Conservation (phyloP, 495 filamentous ascomycete genomes). For the Cladorrhinum samala region DNA sequence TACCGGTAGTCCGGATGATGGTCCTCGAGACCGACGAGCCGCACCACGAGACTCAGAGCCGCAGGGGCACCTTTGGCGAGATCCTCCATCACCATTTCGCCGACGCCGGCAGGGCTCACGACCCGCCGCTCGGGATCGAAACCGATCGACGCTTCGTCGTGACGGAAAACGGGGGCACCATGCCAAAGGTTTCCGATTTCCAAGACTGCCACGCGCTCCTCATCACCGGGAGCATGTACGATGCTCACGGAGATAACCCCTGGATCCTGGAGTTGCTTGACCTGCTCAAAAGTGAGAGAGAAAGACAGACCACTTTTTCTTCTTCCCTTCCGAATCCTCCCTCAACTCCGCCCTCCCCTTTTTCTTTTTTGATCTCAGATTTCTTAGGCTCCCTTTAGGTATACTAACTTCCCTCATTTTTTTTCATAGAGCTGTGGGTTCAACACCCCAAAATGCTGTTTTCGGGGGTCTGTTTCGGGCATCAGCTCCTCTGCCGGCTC, state of each 20-base stretch:
- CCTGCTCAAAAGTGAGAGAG: conserved; percentile 22
- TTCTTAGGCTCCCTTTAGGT: no score
- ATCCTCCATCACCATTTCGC: conserved; percentile 26
- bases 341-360: no score
- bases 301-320: no score
- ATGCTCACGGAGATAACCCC: conserved; percentile 50
- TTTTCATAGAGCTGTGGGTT: conserved; percentile 19
- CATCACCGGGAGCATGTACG: conserved; percentile 59
- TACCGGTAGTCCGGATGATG: conserved; percentile 19
- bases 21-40: conserved; percentile 31
- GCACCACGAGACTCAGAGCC: conserved; percentile 17
- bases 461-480: conserved; percentile 79
- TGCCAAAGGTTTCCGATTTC: conserved; percentile 20
- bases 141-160: conserved; percentile 25
- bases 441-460: conserved; percentile 43
- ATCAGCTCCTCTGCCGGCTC: conserved; percentile 77
- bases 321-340: no score
- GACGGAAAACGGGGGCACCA: conserved; percentile 19
- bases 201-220: conserved; percentile 54
- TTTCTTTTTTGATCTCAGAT: no score
- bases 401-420: background rate
- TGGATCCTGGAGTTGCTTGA: conserved; percentile 55
- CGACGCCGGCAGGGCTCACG: conserved; percentile 20
- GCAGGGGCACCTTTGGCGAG: conserved; percentile 23
- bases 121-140: conserved; percentile 27